A percentile compares a stretch with the other conserved stretches of the same genome.
These are phyloP conservation scores for Chaetoscypha palmicola DNA, from an alignment of 2,329 filamentous ascomycete species.

Conservation along the genomic window DNA sequence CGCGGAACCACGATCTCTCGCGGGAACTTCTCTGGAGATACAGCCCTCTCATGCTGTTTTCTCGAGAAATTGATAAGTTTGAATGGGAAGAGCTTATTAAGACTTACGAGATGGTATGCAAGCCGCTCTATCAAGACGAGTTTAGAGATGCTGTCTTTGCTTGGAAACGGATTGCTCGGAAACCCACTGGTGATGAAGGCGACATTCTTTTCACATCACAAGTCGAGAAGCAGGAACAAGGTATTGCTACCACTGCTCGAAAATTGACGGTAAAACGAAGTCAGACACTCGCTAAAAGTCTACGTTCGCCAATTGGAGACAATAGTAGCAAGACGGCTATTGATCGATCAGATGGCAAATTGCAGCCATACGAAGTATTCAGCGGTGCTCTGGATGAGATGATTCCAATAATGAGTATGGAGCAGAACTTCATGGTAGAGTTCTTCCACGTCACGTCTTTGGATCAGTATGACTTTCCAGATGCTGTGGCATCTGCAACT, in stretches of 20 bases:
- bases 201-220: constrained; percentile 85
- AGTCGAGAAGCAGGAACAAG: constrained; percentile 77
- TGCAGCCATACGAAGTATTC: constrained; percentile 76
- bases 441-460: constrained; percentile 93
- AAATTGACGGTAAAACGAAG: constrained; percentile 93
- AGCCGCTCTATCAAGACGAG: constrained; percentile 71
- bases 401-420: constrained; percentile 75
- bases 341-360: constrained; percentile 58
- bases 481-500: constrained; percentile 59
- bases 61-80: constrained; percentile 71
- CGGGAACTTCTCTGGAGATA: constrained; percentile 79
- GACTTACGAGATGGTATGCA: constrained; percentile 72
- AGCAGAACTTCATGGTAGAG: constrained; percentile 96
- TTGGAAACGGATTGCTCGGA: constrained; percentile 75
- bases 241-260: constrained; percentile 66
- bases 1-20: constrained; percentile 62
- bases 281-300: constrained; percentile 71
- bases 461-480: constrained; percentile 74
- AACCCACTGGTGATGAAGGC: constrained; percentile 67
- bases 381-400: constrained; percentile 73
- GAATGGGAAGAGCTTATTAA: constrained; percentile 78
- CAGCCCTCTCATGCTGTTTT: constrained; percentile 78
- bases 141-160: constrained; percentile 69
- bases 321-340: constrained; percentile 42
- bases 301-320: constrained; percentile 62